Base-by-base conservation (phyloP, 805 yeast genomes). In the Sungouiella thailandica region DNA sequence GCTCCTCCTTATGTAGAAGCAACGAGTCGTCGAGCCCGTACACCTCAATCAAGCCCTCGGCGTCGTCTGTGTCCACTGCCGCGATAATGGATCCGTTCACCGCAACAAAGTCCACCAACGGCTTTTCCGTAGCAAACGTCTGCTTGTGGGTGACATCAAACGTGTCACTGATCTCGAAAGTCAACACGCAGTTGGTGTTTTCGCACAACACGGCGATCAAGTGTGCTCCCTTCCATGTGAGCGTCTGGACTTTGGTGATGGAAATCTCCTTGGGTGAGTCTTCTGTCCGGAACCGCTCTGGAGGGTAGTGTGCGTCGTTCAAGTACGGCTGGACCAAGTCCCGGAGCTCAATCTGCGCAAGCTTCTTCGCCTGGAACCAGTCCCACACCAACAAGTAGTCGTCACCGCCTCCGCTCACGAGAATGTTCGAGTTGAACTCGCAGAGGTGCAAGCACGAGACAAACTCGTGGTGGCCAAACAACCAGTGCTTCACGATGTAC, bases 371-470 rank as follows among this genome's bases (percentile, higher is more conserved):
- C 10, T 59, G 52, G 34, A 55, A 56, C 95, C 97, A 88, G 41
- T 84, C 70, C 97, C 97, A 90, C 13, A 78, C 54, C 39, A 74
- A 67, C 9, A 93, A 50, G 44, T 58, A 77, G 34, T 75, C 76
- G 54, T 93, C 98, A 44, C 98, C 99, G 23, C 99, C 98, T 4
- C 82, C 97, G 52, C 93, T 81, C 16, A 89, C 57, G 34, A 93
- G 65, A 13, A 74, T 50, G 15, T 63, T 52, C 4, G 62, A 52
- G 23, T 74, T 57, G 68, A 78, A 76, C 3, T 54, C 41, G 15
- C 87, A 80, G 10, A 79, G 61, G 20, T 68, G 55, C 43, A 93
- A 55, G 5, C 74, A 65, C 2, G 95, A 81, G 7, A 93, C 80
- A 46, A 87, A 94, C 57, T 87, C 83, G 28, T 68, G 66, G 55